Evolutionary conservation across 441 rosid species (phyloP), one percentile per base, ranked within the genome.

Genomic region (Geranium incanum): DNA sequence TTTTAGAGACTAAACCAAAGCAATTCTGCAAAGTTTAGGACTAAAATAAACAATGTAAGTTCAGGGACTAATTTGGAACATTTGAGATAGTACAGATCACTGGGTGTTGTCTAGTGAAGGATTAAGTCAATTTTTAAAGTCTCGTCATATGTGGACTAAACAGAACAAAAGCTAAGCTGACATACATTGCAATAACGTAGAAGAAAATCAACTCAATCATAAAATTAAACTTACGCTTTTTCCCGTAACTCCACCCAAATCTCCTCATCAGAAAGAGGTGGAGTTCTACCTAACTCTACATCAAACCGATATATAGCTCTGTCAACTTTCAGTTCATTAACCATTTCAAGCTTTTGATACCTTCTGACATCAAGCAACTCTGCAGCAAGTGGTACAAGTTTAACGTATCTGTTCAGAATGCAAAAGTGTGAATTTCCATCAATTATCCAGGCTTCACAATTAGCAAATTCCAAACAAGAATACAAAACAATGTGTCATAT

Each of bases 371-470:
- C 97, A 71, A 95, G 86, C 74, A 86, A 13, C 84, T 85, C 83
- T 5, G 97, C 97, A 68, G 97, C 97, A 84, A 95, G 95, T 63
- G 99, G 97, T 66, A 95, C 97, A 64, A 86, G 87, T 87, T 89
- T 89, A 76, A 92, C 97, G 78, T 95, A 92, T 84, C 97, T 92
- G 76, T 71, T 74, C 68, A 73, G 15, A 38, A 70, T 48, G 72
- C 5, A 71, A 55, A 57, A 73, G 64, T 63, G 33, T 19, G 21
- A 39, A 50, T 65, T 68, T 43, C 48, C 43, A 72, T 1, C 45
- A 48, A 60, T 64, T 48, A 55, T 63, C 38, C 33, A 7, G 71
- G 70, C 62, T 71, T 15, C 36, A 50, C 13, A 13, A 45, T 45
- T 45, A 45, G 52, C 19, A 39, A 28, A 66, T 43, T 4, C 66